Base-by-base conservation (phyloP, 2,329 filamentous ascomycete genomes). In the Mycosphaerella arachidis region DNA sequence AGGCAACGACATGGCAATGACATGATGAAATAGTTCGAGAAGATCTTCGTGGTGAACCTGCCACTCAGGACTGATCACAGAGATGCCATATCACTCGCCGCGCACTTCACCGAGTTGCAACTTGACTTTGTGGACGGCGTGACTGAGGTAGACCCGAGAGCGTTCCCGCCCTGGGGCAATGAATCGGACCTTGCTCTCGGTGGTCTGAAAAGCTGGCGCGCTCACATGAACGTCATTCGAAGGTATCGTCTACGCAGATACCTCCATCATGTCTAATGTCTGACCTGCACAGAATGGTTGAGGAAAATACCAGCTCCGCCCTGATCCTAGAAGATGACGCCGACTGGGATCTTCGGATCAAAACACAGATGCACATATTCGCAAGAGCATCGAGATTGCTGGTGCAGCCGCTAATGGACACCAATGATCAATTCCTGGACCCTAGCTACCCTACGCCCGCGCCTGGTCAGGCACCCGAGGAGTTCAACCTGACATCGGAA, bases 41-140 rank as follows among this genome's bases (percentile, higher is more conserved):
- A 80, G 55, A 79, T 84, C 16, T 77, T 83, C 62, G 79, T 81
- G 27, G 76, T 85, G 50, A 82, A 80, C 51, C 74, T 84, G 6
- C 79, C 80, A 0, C 74, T 75, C 20, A 72, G 82, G 4, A 79
- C 76, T 24, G 82, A 85, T 63, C 77, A 81, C 9, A 76, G 80
- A 48, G 80, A 84, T 71, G 74, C 77, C 2, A 77, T 84, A 66
- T 72, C 75, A 1, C 71, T 83, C 6, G 77, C 79, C 1, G 79
- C 79, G 1, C 75, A 77, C 1, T 73, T 81, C 6, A 81, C 74
- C 29, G 74, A 75, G 12, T 66, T 84, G 7, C 66, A 74, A 0
- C 66, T 84, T 29, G 75, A 76, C 1, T 84, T 78, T 67, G 71
- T 82, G 0, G 75, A 80, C 27, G 82, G 81, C 3, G 71, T 82